Evolutionary conservation across 352 stramenopile species (phyloP), one percentile per base, ranked within the genome.

Genomic region (Pythium coloratum): DNA sequence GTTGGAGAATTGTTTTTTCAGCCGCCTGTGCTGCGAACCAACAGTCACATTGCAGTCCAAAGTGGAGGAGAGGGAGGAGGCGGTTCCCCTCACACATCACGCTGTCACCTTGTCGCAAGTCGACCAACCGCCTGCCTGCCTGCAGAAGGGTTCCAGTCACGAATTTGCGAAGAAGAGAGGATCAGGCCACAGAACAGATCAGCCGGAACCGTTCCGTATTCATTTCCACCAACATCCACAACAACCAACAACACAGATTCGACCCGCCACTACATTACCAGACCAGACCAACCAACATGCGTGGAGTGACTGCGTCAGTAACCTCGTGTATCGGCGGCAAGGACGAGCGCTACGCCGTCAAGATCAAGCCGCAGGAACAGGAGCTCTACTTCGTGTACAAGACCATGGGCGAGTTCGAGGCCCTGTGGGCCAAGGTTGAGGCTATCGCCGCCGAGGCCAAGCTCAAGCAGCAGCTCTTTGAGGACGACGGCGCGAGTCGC

Each of bases 261-360:
- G 30, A 64, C 30, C 36, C 24, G 34, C 20, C 20, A 53, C 3
- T n/a, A 51, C 28, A 33, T 13, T 33, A 55, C 13, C 34, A 24
- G 20, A 24, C 20, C 20, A 24, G 20, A 24, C 10, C 6, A 73
- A 24, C 10, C 6, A 73, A 71, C 53, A 92, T 94, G 86, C 76
- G 83, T 33, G 79, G 81, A 71, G 60, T 94, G n/a, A 67, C 70
- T 56, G 86, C 86, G 20, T 80, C 75, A 14, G 81, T 94, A 18
- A 94, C 86, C 55, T 91, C 84, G 14, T 94, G 86, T 61, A 88
- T 94, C 65, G 86, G 86, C 61, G 86, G 86, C 67, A 90, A 90
- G 62, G 77, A 91, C 51, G 86, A 91, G 46, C 88, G 79, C 56
- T 94, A 91, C 64, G 86, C 86, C 8, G 78, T 94, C 42, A 80